Percentiles rank a stretch among this genome's conserved stretches.
phyloP scores from a whole-genome alignment of 1,284 basidiomycete genomes.

The Golubevia sp. region DNA sequence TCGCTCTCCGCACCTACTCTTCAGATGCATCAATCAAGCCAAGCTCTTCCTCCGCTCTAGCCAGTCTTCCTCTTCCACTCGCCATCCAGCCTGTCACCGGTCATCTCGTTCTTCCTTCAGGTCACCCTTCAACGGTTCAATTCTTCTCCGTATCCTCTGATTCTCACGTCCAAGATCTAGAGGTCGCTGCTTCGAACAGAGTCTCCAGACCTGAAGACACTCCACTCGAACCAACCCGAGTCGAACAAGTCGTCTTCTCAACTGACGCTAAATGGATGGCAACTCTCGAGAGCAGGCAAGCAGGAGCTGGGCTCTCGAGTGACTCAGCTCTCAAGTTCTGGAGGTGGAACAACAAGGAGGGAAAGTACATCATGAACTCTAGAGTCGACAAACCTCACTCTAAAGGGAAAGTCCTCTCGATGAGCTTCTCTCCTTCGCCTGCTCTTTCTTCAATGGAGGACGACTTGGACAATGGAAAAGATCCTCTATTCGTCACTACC shows the following conservation, averaged over 20 bases:
- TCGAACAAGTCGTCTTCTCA: slow-evolving; percentile 75
- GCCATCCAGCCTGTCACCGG: slow-evolving; percentile 45
- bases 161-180: slow-evolving; percentile 80
- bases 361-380: slow-evolving; percentile 71
- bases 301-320: slow-evolving; percentile 67
- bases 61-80: slow-evolving; percentile 26
- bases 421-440: slow-evolving; percentile 68
- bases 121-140: slow-evolving; percentile 92
- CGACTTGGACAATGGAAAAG: slow-evolving; percentile 27
- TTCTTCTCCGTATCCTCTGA: slow-evolving; percentile 79
- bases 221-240: slow-evolving; percentile 75
- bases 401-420: slow-evolving; percentile 69
- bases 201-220: slow-evolving; percentile 83
- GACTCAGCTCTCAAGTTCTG: slow-evolving; percentile 89
- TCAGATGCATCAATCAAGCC: slow-evolving; percentile 36
- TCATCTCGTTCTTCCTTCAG: slow-evolving; percentile 76
- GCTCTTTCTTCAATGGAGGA: slow-evolving; percentile 14
- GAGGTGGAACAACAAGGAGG: slow-evolving; percentile 71
- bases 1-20: background rate
- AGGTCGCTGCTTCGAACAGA: slow-evolving; percentile 90
- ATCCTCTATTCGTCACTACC: slow-evolving; percentile 68
- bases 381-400: slow-evolving; percentile 89
- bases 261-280: slow-evolving; percentile 84
- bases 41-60: slow-evolving; percentile 10
- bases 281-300: slow-evolving; percentile 76